Evolutionary conservation across 140 eudicot species (phyloP).

Genomic region (Ambrosia hybrid): DNA sequence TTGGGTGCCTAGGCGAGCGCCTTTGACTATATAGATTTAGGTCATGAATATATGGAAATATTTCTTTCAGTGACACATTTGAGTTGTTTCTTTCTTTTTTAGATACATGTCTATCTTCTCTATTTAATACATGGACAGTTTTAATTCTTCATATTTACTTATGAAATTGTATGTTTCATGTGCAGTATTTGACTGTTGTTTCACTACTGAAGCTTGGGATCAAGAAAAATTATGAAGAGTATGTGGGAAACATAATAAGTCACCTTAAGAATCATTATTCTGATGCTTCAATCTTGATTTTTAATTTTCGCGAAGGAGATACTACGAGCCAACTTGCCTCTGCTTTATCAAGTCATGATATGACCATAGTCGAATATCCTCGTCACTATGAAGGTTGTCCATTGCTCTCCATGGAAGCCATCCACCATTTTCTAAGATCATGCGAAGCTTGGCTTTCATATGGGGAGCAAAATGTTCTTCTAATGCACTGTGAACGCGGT

Average conservation of each 20-base stretch:
- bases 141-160: background rate
- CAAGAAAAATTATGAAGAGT: conserved; percentile 60
- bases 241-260: conserved; percentile 55
- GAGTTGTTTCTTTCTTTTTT: background rate
- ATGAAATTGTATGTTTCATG: conserved; percentile 16
- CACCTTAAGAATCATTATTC: conserved; percentile 67
- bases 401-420: conserved; percentile 74
- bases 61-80: background rate
- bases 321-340: conserved; percentile 54
- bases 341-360: conserved; percentile 61
- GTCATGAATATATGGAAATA: background rate
- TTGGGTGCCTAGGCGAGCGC: too few species aligned
- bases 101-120: background rate
- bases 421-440: conserved; percentile 83
- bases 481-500: conserved; percentile 97
- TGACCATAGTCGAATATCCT: conserved; percentile 95
- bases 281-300: conserved; percentile 77
- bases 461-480: conserved; percentile 71
- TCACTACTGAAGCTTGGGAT: conserved; percentile 72
- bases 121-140: background rate
- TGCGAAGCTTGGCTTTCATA: conserved; percentile 88
- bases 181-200: conserved; percentile 90
- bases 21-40: background rate
- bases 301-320: conserved; percentile 78
- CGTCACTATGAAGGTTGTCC: conserved; percentile 86